Percentiles rank a stretch among this genome's conserved stretches.
These are phyloP conservation scores for Psilocybe cubensis DNA, from an alignment of 768 basidiomycete genomes.

Conservation along the genomic window DNA sequence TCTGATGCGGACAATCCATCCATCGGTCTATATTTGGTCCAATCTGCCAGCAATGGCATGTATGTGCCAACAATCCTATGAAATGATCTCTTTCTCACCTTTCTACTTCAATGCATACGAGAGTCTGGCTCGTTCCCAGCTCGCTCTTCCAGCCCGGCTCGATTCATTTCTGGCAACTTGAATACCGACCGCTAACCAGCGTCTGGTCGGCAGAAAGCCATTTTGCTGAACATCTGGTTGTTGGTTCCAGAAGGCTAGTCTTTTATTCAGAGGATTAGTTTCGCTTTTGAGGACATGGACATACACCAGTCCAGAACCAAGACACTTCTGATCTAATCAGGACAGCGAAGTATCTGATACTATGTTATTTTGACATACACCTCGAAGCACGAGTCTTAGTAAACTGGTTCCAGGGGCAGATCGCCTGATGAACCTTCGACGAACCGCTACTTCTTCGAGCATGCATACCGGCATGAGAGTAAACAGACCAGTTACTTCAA, in stretches of 20 bases:
- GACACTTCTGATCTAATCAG: constrained; percentile 16
- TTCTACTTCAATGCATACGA: constrained; percentile 19
- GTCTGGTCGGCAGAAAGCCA: background rate
- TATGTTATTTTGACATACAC: constrained; percentile 23
- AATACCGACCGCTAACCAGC: background rate
- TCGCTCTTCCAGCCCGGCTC: background rate
- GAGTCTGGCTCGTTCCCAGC: background rate
- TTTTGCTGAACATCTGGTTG: background rate
- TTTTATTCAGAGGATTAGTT: background rate
- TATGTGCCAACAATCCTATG: constrained; percentile 13
- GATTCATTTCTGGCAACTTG: background rate
- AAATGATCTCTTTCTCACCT: constrained; percentile 12
- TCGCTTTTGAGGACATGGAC: background rate
- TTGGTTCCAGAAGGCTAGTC: background rate
- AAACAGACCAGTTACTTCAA: constrained; percentile 23
- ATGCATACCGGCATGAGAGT: constrained; percentile 26
- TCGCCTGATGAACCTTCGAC: constrained; percentile 34
- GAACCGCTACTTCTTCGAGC: constrained; percentile 22
- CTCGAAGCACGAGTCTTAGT: constrained; percentile 10
- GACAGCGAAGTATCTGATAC: constrained; percentile 9
- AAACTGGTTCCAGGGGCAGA: constrained; percentile 35
- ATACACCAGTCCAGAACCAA: constrained; percentile 10
- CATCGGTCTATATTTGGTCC: constrained; percentile 4
- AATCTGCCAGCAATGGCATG: constrained; percentile 17
- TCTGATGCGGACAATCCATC: background rate